Base-by-base conservation (phyloP, 2,329 filamentous ascomycete genomes). In the Aureobasidium namibiae region DNA sequence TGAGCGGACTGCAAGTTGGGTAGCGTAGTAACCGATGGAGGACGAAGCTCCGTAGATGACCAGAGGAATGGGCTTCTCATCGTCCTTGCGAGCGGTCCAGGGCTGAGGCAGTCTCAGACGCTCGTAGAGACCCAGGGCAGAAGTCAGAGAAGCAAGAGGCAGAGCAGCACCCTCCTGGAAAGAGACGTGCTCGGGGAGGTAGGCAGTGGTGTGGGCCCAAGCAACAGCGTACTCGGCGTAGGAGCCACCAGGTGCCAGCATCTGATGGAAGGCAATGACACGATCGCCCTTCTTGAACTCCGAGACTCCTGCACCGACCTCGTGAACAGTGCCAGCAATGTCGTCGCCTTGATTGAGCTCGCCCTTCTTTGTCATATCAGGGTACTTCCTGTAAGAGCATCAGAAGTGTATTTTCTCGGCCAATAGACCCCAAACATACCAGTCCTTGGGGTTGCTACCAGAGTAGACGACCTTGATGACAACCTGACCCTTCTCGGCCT, bases 191-290 rank as follows among this genome's bases (percentile, higher is more conserved):
- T 72, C 62, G 0, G 82, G 79, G 18, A 84, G 71, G 63, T 78
- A 79, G 65, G 85, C 84, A 0, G 82, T 84, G 0, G 82, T 82
- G 64, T 80, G 74, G 34, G 77, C 75, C 70, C 75, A 79, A 0
- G 79, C 78, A 11, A 86, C 70, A 2, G 82, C 80, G 63, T 86
- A 87, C 65, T 86, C 83, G 3, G 83, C 84, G 61, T 79, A 87
- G 8, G 74, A 77, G 2, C 84, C 84, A 36, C 75, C 67, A 0
- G 77, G 73, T 0, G 72, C 70, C 44, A 70, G 64, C 76, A 86
- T 84, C 62, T 72, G 69, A 62, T 79, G 76, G 71, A 83, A 82
- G 3, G 78, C 80, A 9, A 79, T 78, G 1, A 84, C 81, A 16
- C 80, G 76, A 68, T 84, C 81, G 33, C 82, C 82, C 0, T 72